Conservation (phyloP, 345 rosid genomes). For the Turritis glabra region DNA sequence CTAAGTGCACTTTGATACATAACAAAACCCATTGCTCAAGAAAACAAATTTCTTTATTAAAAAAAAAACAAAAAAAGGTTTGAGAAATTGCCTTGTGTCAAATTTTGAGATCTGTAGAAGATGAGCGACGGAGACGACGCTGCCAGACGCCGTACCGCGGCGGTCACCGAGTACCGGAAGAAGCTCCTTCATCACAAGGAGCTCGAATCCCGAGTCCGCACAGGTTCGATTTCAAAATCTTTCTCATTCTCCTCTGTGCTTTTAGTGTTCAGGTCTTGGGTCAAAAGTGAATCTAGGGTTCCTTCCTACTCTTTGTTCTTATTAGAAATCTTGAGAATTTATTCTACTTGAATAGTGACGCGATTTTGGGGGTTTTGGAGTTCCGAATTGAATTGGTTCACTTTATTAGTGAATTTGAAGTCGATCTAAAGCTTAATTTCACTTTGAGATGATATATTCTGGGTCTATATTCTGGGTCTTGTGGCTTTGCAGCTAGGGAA, state of each 20-base stretch:
- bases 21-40: slow-evolving; percentile 18
- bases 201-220: slow-evolving; percentile 73
- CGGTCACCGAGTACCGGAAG: slow-evolving; percentile 71
- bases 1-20: no score
- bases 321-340: not conserved
- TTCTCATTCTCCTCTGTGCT: not conserved
- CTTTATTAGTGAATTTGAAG: not conserved
- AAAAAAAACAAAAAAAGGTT: not conserved
- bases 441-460: not conserved
- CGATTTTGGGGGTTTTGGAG: not conserved
- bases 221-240: slow-evolving; percentile 47
- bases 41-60: not conserved
- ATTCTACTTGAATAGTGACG: not conserved
- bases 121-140: slow-evolving; percentile 54
- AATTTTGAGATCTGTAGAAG: slow-evolving; percentile 12
- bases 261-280: not conserved
- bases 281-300: slow-evolving; percentile 9
- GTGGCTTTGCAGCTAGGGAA: slow-evolving; percentile 62
- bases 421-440: not conserved
- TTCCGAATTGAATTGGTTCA: not conserved
- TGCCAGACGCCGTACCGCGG: slow-evolving; percentile 56
- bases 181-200: slow-evolving; percentile 90
- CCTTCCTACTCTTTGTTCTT: not conserved
- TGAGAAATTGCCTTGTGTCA: not conserved
- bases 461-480: not conserved